A percentile compares a stretch with the other conserved stretches of the same genome.
These are phyloP conservation scores for Daldinia eschscholtzii DNA, from an alignment of 2,329 filamentous ascomycete species.

Conservation along the genomic window DNA sequence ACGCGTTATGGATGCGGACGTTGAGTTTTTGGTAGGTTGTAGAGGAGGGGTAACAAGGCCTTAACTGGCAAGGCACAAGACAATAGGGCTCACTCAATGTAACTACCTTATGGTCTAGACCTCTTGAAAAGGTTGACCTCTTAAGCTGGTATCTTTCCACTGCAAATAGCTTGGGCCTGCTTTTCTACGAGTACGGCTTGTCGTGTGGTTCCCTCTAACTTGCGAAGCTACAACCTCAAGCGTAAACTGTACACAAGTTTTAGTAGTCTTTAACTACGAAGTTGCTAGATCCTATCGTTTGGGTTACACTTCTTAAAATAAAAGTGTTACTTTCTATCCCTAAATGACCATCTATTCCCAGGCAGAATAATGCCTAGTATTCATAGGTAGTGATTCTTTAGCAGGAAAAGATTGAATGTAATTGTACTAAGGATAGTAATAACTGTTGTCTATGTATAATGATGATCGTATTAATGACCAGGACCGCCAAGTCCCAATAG, in stretches of 20 bases:
- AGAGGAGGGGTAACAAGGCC: conserved; percentile 3
- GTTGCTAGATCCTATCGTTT: neutral
- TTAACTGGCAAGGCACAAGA: neutral
- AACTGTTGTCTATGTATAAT: neutral
- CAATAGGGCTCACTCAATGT: neutral
- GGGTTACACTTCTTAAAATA: neutral
- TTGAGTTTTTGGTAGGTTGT: neutral
- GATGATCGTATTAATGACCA: neutral
- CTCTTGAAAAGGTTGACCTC: neutral
- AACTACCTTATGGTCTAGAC: neutral
- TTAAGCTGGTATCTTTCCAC: neutral
- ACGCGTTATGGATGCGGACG: neutral
- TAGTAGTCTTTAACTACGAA: neutral
- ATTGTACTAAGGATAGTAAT: neutral
- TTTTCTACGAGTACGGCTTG: neutral
- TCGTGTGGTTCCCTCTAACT: neutral
- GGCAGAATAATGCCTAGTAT: neutral
- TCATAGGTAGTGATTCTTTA: neutral
- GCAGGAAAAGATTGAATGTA: neutral
- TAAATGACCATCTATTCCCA: no score
- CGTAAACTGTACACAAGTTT: neutral
- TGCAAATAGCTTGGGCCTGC: no score
- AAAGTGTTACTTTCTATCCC: no score
- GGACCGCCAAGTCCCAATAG: neutral
- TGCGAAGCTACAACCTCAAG: neutral